Conservation (phyloP, 2,329 filamentous ascomycete species). For the Orbilia oligospora region DNA sequence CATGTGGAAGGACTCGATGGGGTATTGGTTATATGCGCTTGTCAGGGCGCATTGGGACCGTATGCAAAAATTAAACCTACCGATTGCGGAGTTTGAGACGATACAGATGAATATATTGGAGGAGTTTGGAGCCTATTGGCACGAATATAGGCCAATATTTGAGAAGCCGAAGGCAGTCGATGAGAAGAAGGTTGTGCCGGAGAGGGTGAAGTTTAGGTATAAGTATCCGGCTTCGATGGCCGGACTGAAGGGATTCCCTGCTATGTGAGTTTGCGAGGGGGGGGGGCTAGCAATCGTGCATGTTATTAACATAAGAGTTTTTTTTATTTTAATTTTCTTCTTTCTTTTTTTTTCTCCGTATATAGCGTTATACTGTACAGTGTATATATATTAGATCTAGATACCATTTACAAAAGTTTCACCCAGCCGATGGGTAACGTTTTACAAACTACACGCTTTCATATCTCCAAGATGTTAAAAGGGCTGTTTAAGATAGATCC, state of each 20-base stretch:
- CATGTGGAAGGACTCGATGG: constrained; percentile 60
- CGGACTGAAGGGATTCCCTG: constrained; percentile 52
- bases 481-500: neutral
- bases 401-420: constrained; percentile 30
- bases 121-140: constrained; percentile 56
- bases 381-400: constrained; percentile 1
- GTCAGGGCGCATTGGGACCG: constrained; percentile 48
- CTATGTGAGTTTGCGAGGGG: constrained; percentile 20
- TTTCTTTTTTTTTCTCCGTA: neutral
- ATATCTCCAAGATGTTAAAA: neutral
- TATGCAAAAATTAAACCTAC: constrained; percentile 9
- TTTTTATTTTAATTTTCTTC: neutral
- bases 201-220: constrained; percentile 44
- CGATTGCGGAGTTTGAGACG: constrained; percentile 48
- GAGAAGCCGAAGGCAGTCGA: constrained; percentile 38
- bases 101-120: constrained; percentile 53
- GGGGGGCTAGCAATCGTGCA: neutral
- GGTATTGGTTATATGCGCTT: constrained; percentile 53
- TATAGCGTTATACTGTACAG: constrained; percentile 38
- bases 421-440: neutral
- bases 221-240: constrained; percentile 47
- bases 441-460: neutral
- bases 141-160: constrained; percentile 39
- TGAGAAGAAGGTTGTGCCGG: constrained; percentile 39
- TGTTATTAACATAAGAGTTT: neutral